Base-by-base conservation (phyloP, 495 filamentous ascomycete genomes). In the Aspergillus heteromorphus region DNA sequence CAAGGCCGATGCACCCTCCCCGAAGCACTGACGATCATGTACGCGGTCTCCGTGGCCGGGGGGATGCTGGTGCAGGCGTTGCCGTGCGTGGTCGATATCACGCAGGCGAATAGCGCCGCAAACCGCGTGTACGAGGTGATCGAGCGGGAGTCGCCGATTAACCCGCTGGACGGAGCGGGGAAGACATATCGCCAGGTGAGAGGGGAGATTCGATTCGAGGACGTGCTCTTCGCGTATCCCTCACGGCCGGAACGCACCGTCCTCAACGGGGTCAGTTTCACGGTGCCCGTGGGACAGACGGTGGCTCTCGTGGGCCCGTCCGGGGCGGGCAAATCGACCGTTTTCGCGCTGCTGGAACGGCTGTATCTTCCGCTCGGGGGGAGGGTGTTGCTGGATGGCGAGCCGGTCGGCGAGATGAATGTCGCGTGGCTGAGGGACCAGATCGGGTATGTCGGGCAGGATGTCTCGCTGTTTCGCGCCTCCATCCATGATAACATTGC, bases 121-220 rank as follows among this genome's bases (percentile, higher is more conserved):
- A 73, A 76, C 25, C 91, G 93, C 72, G 90, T 93, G 48, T 92
- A 81, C 72, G 83, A 75, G 56, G 90, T 87, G n/a, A 93, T 95
- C 57, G 87, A 92, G 57, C 85, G 89, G 45, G 57, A 69, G 17
- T 92, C 89, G 3, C 87, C 87, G 3, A 73, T 92, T 81, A 92
- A 63, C 83, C 88, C 0, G 78, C 76, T 31, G 74, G 76, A 8
- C 79, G 85, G 0, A 70, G 63, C 6, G 87, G 88, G n/a, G 10
- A 19, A 23, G 7, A 23, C 8, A 13, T 21, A 21, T 8, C 7
- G 14, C 6, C 17, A 7, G 10, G 31, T 59, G 25, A 49, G 51
- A 20, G 61, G 61, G 4, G 14, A 42, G 2, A 58, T 59, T 36
- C 47, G 45, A 11, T 62, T 62, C 34, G 48, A 56, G 25, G 31